Base-by-base conservation (phyloP, 2,329 filamentous ascomycete species). In the Penicillium sp. region DNA sequence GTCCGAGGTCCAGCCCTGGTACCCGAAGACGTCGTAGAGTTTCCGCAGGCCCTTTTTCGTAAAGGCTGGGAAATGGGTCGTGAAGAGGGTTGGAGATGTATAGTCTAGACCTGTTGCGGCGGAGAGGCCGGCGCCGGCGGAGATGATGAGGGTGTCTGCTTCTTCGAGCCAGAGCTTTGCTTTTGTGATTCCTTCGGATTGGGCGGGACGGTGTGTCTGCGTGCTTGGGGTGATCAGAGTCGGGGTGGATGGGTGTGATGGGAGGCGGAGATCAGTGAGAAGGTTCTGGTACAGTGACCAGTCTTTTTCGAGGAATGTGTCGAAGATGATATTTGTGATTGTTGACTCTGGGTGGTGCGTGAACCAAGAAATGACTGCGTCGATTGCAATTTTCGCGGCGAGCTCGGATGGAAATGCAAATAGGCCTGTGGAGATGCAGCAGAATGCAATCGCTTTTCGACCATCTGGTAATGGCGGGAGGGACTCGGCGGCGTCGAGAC, bases 1-100 rank as follows among this genome's bases (percentile, higher is more conserved):
- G 9, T 25, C 32, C 3, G 41, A 41, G 4, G 37, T 32, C 51
- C 50, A 55, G 6, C 30, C 40, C 1, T 32, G 22, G 15, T 48
- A 51, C 4, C 48, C 48, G 13, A 55, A 45, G 5, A 44, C 42
- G 23, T 53, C 51, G 29, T 55, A 50, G 10, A 55, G 26, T 1
- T 37, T 37, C 4, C 32, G 29, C n/a, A 55, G 34, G 1, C 47
- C 66, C 35, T 60, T 55, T 45, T 59, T 53, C 39, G 41, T 36
- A 32, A 66, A 60, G 38, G 43, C 48, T 2, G 52, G 52, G 28
- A 53, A 54, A 27, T 49, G 42, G 13, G 30, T 34, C 2, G 34
- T 25, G 37, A 56, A 56, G 2, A 56, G 57, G 45, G 32, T 16
- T 1, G 30, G 25, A 1, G 50, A 56, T 16, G 48, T 52, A 15